These are phyloP conservation scores for Mycena maculata DNA, from an alignment of 768 basidiomycete genomes.

Conservation along the genomic window DNA sequence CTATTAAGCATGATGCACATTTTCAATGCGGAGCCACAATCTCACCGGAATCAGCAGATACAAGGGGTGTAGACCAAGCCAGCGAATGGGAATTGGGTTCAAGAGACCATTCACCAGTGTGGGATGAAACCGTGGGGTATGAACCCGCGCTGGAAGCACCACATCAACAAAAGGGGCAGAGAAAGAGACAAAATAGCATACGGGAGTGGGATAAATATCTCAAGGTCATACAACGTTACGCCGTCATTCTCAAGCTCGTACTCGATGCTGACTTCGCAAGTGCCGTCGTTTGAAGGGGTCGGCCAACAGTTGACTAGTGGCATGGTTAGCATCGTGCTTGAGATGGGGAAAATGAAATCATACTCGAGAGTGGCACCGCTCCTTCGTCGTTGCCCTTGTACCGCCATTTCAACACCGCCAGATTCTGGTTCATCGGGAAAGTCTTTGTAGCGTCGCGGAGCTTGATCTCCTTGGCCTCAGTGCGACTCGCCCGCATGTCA, in stretches of 20 bases:
- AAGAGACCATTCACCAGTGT: conserved; percentile 84
- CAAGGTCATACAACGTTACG: conserved; percentile 84
- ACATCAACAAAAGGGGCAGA: background rate
- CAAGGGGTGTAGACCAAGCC: conserved; percentile 83
- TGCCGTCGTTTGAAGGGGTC: conserved; percentile 90
- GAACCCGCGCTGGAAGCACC: conserved; percentile 68
- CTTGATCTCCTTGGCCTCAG: conserved; percentile 31
- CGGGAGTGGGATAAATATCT: conserved; percentile 95
- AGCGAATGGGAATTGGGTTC: conserved; percentile 84
- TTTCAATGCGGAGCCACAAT: background rate
- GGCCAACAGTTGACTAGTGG: conserved; percentile 98
- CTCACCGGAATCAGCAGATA: conserved; percentile 65
- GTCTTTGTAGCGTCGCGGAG: conserved; percentile 70
- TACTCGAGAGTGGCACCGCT: conserved; percentile 91
- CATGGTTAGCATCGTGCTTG: background rate
- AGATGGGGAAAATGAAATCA: conserved; percentile 23
- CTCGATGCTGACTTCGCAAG: conserved; percentile 94
- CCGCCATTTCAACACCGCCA: conserved; percentile 94
- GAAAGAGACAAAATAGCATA: conserved; percentile 53
- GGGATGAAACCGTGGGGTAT: conserved; percentile 85
- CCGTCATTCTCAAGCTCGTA: conserved; percentile 93
- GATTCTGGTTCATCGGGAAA: conserved; percentile 89
- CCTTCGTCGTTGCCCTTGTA: conserved; percentile 92
- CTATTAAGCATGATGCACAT: background rate
- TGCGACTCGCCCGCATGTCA: conserved; percentile 36